Base-by-base conservation (phyloP, 495 filamentous ascomycete genomes). In the Neurospora sp. region DNA sequence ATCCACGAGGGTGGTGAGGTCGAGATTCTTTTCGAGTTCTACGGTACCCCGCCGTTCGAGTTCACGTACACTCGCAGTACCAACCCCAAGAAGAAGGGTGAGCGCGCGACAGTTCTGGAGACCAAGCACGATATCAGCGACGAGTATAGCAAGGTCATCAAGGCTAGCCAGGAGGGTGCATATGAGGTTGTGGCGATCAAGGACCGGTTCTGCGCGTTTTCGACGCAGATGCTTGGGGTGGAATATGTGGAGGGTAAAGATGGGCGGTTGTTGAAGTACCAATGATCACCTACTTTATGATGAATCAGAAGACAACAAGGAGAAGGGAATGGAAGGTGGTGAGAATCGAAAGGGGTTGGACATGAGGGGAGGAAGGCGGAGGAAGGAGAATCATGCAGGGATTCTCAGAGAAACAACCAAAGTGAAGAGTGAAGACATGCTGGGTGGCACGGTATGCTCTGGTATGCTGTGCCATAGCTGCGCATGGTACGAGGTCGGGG, bases 131-230 rank as follows among this genome's bases (percentile, higher is more conserved):
- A 96, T 73, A 89, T 91, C 8, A 94, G 91, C 31, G 86, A 94
- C 73, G 93, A 94, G 74, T 88, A 93, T 78, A 90, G 84, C 75
- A 93, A 94, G 84, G 90, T 89, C 27, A 88, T 97, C 74, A 88
- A 88, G 78, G 94, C 93, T 16, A 93, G 90, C 59, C 92, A 96
- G 78, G 96, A 98, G 84, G 96, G 96, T 38, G 97, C 93, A 70
- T 99, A 99, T 75, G 96, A 99, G 83, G 96, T 98, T 14, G 91
- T 97, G 71, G 90, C 93, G 7, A 97, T 99, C 81, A 94, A 93
- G 86, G 96, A 99, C 80, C 89, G 88, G 77, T 96, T 88, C 81
- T 99, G 96, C 81, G 88, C 92, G 5, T 94, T 95, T 79, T 92
- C 92, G 38, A 93, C 88, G 71, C 87, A 90, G 75, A 83, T 23